A percentile compares a stretch with the other conserved stretches of the same genome.
phyloP scores from a whole-genome alignment of 371 early-diverging fungal genomes.

The Mucor mucedo region DNA sequence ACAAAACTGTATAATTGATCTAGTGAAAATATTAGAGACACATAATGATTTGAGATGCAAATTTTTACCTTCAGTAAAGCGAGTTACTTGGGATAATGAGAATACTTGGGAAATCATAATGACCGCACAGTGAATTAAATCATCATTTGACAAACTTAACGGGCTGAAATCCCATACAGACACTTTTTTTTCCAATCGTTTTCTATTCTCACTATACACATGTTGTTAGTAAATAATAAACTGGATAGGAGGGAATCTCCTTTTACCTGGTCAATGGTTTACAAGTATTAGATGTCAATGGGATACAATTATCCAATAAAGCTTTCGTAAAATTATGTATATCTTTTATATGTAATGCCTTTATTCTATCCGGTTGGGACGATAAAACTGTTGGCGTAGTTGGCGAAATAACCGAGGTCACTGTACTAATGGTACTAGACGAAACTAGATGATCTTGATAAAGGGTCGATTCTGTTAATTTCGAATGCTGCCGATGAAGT shows the following conservation, averaged over 20 bases:
- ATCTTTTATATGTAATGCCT: conserved; percentile 22
- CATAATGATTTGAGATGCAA: too few species aligned
- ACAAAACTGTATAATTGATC: conserved; percentile 61
- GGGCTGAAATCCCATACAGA: conserved; percentile 75
- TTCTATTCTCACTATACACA: conserved; percentile 14
- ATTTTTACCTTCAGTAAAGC: conserved; percentile 61
- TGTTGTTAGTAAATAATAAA: neutral
- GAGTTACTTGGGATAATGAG: conserved; percentile 58
- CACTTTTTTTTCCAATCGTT: conserved; percentile 45
- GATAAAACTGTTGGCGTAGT: conserved; percentile 21
- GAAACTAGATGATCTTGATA: conserved; percentile 27
- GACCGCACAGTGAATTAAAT: conserved; percentile 67
- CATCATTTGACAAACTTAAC: conserved; percentile 63
- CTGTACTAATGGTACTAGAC: conserved; percentile 26
- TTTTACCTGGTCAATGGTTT: conserved; percentile 14
- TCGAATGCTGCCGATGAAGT: conserved; percentile 14
- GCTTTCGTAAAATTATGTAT: conserved; percentile 22
- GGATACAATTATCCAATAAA: conserved; percentile 19
- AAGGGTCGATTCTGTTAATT: conserved; percentile 11
- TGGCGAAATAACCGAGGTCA: conserved; percentile 27
- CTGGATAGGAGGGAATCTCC: neutral
- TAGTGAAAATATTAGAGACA: too few species aligned
- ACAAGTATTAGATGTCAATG: conserved; percentile 6
- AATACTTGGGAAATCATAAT: conserved; percentile 70
- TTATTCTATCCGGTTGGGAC: conserved; percentile 23